Evolutionary conservation across 2,329 filamentous ascomycete species (phyloP).

Genomic region (Alternaria burnsii): DNA sequence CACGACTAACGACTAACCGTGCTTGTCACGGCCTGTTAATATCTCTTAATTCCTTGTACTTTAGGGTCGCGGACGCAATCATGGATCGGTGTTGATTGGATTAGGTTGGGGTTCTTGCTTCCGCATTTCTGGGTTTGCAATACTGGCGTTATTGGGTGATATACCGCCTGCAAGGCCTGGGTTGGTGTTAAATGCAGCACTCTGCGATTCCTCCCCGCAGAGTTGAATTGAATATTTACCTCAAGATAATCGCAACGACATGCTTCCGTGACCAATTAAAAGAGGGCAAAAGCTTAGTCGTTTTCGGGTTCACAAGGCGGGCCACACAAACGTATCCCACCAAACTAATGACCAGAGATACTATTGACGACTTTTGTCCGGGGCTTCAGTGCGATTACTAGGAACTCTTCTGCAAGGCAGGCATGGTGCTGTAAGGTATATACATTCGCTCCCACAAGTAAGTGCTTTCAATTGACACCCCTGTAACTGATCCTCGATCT

Average conservation of each 20-base stretch:
- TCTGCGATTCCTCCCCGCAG: constrained; percentile 2
- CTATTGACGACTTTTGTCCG: not conserved
- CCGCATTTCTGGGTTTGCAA: constrained; percentile 2
- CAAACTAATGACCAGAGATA: not conserved
- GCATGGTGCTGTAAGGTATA: not conserved
- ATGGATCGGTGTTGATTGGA: constrained; percentile 6
- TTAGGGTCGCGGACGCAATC: constrained; percentile 2
- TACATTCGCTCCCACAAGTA: not conserved
- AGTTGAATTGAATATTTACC: constrained; percentile 11
- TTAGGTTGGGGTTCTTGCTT: not conserved
- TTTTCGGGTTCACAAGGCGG: not conserved
- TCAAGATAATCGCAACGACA: not conserved
- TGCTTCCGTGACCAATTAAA: not conserved
- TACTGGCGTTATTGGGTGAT: constrained; percentile 14
- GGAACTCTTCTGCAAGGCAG: not conserved
- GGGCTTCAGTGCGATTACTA: not conserved
- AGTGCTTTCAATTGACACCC: not conserved
- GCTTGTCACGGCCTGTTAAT: constrained; percentile 16
- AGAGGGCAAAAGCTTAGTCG: not conserved
- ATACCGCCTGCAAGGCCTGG: constrained; percentile 17
- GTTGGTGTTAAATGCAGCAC: not conserved
- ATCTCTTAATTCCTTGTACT: constrained; percentile 13
- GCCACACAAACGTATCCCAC: not conserved
- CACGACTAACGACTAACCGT: constrained; percentile 19
- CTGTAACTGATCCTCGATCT: not conserved